Evolutionary conservation across 805 yeast genomes (phyloP).

Genomic region (Ascoidea asiatica): DNA sequence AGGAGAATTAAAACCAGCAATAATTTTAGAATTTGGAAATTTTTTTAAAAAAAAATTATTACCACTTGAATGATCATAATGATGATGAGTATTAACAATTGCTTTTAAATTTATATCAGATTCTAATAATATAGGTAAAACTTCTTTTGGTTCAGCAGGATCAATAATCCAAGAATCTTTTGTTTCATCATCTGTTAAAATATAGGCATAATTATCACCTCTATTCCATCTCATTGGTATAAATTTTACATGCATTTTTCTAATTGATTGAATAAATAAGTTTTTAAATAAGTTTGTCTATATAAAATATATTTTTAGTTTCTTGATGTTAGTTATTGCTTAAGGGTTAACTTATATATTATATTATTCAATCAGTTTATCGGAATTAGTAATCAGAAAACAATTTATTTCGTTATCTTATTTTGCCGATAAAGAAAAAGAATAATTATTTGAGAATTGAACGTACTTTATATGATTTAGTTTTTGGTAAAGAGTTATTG

Average conservation of each 20-base stretch:
- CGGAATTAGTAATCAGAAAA: too few relatives aligned
- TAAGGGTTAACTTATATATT: too few relatives aligned
- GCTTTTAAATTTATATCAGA: conserved; percentile 43
- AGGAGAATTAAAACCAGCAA: conserved; percentile 79
- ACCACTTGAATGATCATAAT: conserved; percentile 90
- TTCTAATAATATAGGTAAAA: conserved; percentile 26
- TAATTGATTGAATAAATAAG: too few relatives aligned
- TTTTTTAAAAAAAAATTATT: conserved; percentile 27
- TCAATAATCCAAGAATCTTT: conserved; percentile 74
- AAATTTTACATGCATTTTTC: conserved; percentile 69
- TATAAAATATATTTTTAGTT: too few relatives aligned
- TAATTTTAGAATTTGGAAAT: conserved; percentile 35
- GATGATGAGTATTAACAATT: conserved; percentile 93
- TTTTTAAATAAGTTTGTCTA: too few relatives aligned
- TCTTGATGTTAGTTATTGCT: too few relatives aligned
- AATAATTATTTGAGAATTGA: too few relatives aligned
- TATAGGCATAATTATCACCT: conserved; percentile 85
- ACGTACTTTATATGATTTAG: too few relatives aligned
- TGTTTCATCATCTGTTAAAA: conserved; percentile 55
- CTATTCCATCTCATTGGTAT: conserved; percentile 92
- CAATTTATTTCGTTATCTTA: too few relatives aligned
- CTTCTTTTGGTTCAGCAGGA: conserved; percentile 78
- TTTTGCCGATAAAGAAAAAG: too few relatives aligned
- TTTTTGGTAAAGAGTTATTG: too few relatives aligned
- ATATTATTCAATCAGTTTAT: too few relatives aligned